phyloP scores from a whole-genome alignment of 805 yeast genomes.

The Zygoascus flipseniorum region DNA sequence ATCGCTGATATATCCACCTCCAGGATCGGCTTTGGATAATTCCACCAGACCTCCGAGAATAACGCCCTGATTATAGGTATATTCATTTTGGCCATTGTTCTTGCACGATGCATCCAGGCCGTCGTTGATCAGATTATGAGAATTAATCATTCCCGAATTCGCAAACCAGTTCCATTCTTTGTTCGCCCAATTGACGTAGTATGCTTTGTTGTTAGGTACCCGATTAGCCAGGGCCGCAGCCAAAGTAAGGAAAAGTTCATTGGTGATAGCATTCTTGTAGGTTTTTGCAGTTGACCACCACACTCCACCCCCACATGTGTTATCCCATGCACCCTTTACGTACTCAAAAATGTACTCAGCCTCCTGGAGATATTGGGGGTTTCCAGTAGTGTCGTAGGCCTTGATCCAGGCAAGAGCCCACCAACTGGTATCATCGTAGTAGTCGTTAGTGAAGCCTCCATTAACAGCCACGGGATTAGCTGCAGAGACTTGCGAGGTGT shows the following conservation, averaged over 20 bases:
- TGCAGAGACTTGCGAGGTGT: background rate
- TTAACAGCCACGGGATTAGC: background rate
- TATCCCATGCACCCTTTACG: constrained; percentile 9
- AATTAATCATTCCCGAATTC: constrained; percentile 4
- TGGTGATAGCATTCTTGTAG: constrained; percentile 13
- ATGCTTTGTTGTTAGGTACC: background rate
- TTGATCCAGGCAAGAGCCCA: constrained; percentile 15
- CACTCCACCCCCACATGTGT: constrained; percentile 10
- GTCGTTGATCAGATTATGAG: constrained; percentile 7
- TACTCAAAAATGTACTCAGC: constrained; percentile 6
- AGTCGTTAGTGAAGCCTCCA: constrained; percentile 8
- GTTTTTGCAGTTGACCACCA: constrained; percentile 9
- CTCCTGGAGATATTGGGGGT: constrained; percentile 5
- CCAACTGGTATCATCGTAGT: constrained; percentile 15
- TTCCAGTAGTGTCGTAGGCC: constrained; percentile 8
- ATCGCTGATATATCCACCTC: background rate
- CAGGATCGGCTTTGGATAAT: constrained; percentile 2
- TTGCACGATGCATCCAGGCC: constrained; percentile 5
- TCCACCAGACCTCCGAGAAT: constrained; percentile 12
- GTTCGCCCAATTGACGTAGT: constrained; percentile 10
- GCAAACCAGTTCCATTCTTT: constrained; percentile 9
- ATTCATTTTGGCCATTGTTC: constrained; percentile 5
- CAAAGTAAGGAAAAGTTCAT: constrained; percentile 10
- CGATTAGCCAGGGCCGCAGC: constrained; percentile 12
- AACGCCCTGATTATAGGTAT: constrained; percentile 15